phyloP scores from a whole-genome alignment of 2,329 filamentous ascomycete species.

The Dactylonectria macrodidyma region DNA sequence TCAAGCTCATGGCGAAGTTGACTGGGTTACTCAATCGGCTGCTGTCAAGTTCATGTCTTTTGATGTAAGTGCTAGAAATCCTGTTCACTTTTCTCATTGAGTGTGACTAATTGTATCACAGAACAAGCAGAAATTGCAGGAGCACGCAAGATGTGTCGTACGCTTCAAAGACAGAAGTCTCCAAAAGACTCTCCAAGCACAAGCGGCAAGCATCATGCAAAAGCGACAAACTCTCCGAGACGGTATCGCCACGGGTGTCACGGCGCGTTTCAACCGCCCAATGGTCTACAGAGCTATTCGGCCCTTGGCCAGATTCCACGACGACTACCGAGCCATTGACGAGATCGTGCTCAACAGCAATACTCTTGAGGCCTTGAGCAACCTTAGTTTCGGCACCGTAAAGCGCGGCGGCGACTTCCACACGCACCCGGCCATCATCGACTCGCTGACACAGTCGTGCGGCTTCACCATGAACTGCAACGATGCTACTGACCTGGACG shows the following conservation, averaged over 20 bases:
- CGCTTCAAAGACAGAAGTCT: conserved; percentile 34
- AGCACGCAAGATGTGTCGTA: conserved; percentile 34
- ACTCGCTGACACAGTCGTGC: conserved; percentile 39
- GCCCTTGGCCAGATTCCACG: conserved; percentile 39
- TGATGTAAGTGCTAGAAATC: conserved; percentile 15
- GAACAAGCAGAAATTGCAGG: conserved; percentile 31
- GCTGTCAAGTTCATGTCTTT: conserved; percentile 38
- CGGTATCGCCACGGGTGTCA: conserved; percentile 28
- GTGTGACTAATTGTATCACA: background rate
- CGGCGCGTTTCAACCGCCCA: conserved; percentile 40
- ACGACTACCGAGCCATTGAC: conserved; percentile 42
- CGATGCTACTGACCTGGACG: conserved; percentile 38
- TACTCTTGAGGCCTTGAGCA: conserved; percentile 32
- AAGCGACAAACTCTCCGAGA: conserved; percentile 38
- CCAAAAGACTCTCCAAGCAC: conserved; percentile 22
- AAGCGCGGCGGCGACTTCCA: conserved; percentile 37
- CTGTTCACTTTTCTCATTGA: background rate
- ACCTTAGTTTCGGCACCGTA: conserved; percentile 38
- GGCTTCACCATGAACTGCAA: conserved; percentile 46
- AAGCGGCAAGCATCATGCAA: background rate
- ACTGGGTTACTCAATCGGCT: conserved; percentile 29
- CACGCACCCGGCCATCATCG: conserved; percentile 42
- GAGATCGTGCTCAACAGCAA: conserved; percentile 40
- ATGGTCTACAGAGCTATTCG: conserved; percentile 44
- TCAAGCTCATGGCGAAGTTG: conserved; percentile 36